phyloP scores from a whole-genome alignment of 73 alveolate genomes.

The Tetrahymena malaccensis region DNA sequence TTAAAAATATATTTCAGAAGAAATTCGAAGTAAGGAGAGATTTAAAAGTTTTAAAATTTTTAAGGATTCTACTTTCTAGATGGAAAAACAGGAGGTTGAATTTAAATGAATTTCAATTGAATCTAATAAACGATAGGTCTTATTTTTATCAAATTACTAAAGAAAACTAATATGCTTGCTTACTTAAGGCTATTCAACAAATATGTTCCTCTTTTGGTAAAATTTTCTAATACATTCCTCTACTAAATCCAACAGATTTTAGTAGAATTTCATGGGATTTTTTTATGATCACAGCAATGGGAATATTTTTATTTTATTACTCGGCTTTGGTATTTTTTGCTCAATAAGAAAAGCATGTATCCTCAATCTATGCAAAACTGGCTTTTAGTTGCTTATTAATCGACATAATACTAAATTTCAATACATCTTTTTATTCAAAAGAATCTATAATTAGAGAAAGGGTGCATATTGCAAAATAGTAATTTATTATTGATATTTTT shows the following conservation, averaged over 20 bases:
- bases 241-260: background rate
- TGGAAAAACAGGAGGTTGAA: background rate
- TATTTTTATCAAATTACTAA: background rate
- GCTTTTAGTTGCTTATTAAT: background rate
- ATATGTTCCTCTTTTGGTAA: background rate
- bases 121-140: background rate
- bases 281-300: background rate
- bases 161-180: background rate
- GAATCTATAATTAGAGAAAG: background rate
- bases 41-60: background rate
- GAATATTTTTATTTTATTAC: background rate
- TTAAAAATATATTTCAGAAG: background rate
- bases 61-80: background rate
- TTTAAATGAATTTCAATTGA: background rate
- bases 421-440: background rate
- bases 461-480: background rate
- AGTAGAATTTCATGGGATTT: background rate
- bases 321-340: background rate
- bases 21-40: background rate
- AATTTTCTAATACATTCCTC: background rate
- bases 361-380: background rate
- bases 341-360: background rate
- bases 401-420: background rate
- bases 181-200: background rate
- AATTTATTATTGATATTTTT: no score